Conservation (phyloP, 2,329 filamentous ascomycete genomes). For the Paecilomyces sp. region DNA sequence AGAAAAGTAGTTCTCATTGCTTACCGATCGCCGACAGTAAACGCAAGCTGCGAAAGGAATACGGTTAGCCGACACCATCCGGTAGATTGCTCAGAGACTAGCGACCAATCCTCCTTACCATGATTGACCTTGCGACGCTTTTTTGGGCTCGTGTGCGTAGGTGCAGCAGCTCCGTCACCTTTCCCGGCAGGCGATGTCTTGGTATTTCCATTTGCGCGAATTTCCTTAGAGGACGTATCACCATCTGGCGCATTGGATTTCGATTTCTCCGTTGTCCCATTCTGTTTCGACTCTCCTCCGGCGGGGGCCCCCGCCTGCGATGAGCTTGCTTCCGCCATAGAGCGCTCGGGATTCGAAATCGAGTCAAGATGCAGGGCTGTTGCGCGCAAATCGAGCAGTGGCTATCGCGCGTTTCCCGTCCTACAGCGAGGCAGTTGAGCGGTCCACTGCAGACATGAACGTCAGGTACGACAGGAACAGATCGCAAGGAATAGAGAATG, state of each 20-base stretch:
- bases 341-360: background rate
- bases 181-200: constrained; percentile 22
- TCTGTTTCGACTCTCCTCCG: constrained; percentile 1
- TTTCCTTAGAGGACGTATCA: constrained; percentile 18
- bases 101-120: constrained; percentile 51
- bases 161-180: constrained; percentile 24
- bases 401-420: background rate
- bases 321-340: constrained; percentile 8
- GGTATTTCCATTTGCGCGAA: constrained; percentile 20
- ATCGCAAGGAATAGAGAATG: background rate
- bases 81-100: background rate
- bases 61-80: background rate
- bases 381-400: background rate
- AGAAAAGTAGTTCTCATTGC: constrained; percentile 36
- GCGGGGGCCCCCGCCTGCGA: background rate
- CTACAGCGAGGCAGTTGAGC: constrained; percentile 1
- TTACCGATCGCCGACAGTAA: constrained; percentile 85
- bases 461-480: constrained; percentile 10
- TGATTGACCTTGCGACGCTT: constrained; percentile 87
- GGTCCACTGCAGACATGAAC: constrained; percentile 3
- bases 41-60: constrained; percentile 62
- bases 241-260: constrained; percentile 11
- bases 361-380: background rate
- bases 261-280: constrained; percentile 17
- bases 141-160: constrained; percentile 54